These are phyloP conservation scores for Hypoxylon sp. DNA, from an alignment of 2,329 filamentous ascomycete genomes.

Conservation along the genomic window DNA sequence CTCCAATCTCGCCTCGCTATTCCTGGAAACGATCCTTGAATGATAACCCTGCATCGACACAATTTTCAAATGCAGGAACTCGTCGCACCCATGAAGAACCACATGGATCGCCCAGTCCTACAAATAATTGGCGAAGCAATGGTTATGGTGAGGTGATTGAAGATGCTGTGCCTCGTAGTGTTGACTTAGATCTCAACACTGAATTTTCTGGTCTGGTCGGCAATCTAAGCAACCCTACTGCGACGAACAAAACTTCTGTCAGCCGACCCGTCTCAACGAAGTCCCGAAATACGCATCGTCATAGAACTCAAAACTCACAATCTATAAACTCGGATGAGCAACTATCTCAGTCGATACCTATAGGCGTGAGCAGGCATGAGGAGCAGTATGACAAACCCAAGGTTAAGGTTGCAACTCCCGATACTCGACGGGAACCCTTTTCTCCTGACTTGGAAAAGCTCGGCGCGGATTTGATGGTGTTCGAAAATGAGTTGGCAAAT, in stretches of 20 bases:
- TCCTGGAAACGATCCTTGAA: conserved; percentile 13
- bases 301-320: conserved; percentile 7
- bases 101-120: background rate
- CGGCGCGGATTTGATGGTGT: conserved; percentile 38
- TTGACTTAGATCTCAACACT: background rate
- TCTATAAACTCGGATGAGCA: background rate
- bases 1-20: conserved; percentile 18
- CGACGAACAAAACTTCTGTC: background rate
- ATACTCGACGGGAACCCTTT: background rate
- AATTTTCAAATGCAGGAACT: background rate
- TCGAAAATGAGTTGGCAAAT: conserved; percentile 30
- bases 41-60: background rate
- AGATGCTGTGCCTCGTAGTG: background rate
- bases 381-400: background rate
- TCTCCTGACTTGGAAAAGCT: conserved; percentile 37
- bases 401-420: conserved; percentile 3
- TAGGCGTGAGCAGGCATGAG: conserved; percentile 1
- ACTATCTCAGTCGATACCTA: conserved; percentile 1
- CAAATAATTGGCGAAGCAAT: background rate
- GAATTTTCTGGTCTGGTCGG: conserved; percentile 10
- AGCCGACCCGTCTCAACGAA: conserved; percentile 47
- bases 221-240: background rate
- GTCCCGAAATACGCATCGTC: conserved; percentile 49
- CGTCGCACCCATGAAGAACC: conserved; percentile 8
- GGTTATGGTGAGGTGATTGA: background rate